Conservation (phyloP, 108 stramenopile genomes). For the Nannochloropsis granulata region DNA sequence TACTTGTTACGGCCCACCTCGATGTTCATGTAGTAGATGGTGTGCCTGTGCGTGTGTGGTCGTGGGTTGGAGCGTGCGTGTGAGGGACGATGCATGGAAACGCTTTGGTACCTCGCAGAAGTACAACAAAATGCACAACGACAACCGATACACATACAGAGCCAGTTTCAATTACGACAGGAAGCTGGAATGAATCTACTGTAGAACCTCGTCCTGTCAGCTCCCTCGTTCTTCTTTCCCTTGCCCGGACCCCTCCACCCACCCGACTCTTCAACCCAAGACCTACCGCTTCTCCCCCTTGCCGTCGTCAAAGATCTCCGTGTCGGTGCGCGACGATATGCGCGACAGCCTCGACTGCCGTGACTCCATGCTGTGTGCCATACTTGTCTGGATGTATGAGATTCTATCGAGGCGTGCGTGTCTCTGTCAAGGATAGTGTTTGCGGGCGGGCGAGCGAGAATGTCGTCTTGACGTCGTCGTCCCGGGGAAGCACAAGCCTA, state of each 20-base stretch:
- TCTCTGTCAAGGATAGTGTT: background rate
- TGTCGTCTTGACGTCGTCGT: background rate
- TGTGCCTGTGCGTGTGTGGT: background rate
- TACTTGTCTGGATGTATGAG: background rate
- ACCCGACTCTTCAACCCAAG: no score
- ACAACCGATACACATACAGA: no score
- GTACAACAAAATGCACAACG: no score
- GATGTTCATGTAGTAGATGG: background rate
- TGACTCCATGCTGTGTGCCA: background rate
- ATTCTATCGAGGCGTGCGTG: no score
- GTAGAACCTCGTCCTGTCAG: no score
- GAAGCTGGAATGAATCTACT: no score
- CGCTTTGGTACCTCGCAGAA: no score
- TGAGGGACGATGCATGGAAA: no score
- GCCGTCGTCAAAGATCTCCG: background rate
- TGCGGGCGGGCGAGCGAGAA: background rate
- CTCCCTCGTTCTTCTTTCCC: no score
- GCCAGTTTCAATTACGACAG: no score
- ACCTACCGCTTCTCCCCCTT: background rate
- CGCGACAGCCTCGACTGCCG: background rate
- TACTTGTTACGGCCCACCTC: background rate
- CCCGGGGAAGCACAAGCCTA: background rate
- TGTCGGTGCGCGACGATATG: background rate
- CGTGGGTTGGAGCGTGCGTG: no score
- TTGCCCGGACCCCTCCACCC: no score